phyloP scores from a whole-genome alignment of 2,329 filamentous ascomycete species.

The Fusarium multiceps region DNA sequence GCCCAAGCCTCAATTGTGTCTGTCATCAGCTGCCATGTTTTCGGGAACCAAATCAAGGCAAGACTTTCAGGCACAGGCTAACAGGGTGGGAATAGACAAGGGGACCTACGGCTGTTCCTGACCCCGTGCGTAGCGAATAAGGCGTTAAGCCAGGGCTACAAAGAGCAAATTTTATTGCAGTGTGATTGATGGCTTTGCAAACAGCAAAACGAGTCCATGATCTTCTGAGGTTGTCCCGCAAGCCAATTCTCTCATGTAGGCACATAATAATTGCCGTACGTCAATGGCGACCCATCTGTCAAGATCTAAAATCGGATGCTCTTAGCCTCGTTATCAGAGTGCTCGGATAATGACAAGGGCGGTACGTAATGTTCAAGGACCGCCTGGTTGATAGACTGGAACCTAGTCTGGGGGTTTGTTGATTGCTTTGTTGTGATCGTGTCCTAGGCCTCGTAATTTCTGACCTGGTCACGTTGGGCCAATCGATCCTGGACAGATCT shows the following conservation, averaged over 20 bases:
- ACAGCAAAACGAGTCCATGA: conserved; percentile 3
- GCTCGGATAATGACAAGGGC: conserved; percentile 20
- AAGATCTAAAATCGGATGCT: conserved; percentile 25
- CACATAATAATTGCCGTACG: not conserved
- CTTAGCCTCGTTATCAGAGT: conserved; percentile 9
- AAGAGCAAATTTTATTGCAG: not conserved
- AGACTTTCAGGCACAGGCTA: conserved; percentile 22
- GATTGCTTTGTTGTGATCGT: conserved; percentile 29
- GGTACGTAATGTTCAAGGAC: conserved; percentile 38
- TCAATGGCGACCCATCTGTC: conserved; percentile 22
- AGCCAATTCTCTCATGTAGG: not conserved
- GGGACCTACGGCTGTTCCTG: conserved; percentile 32
- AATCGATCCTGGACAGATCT: conserved; percentile 40
- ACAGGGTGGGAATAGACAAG: conserved; percentile 26
- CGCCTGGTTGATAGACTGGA: conserved; percentile 16
- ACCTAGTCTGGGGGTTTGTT: conserved; percentile 12
- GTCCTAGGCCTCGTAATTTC: conserved; percentile 36
- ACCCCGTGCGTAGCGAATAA: conserved; percentile 30
- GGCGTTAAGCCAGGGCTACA: conserved; percentile 5
- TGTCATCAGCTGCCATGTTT: conserved; percentile 40
- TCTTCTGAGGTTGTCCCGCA: not conserved
- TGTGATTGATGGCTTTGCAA: not conserved
- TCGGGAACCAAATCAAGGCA: conserved; percentile 16
- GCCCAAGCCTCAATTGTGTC: conserved; percentile 42
- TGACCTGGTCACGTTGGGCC: conserved; percentile 19